A percentile compares a stretch with the other conserved stretches of the same genome.
phyloP scores from a whole-genome alignment of 768 basidiomycete species.

The Gloeopeniophorella convolvens region DNA sequence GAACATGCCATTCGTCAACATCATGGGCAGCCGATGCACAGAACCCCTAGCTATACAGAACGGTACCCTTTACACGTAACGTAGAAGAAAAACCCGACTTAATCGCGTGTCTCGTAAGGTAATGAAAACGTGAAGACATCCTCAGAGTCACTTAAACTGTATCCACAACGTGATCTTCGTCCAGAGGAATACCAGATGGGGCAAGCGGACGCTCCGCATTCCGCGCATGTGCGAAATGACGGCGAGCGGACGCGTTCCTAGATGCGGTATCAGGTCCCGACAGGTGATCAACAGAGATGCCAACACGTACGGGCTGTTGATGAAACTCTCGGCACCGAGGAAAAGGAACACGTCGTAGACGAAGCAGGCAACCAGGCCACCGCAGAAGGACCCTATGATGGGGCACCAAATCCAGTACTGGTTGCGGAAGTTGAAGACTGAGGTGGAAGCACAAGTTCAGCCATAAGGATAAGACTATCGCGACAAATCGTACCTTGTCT shows the following conservation, averaged over 20 bases:
- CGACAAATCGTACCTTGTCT: slow-evolving; percentile 28
- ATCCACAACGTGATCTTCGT: too few species aligned
- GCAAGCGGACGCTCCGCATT: neutral
- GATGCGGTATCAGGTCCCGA: neutral
- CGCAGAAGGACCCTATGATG: slow-evolving; percentile 50
- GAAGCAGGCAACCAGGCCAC: slow-evolving; percentile 47
- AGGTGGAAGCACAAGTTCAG: neutral
- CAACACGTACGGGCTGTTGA: slow-evolving; percentile 47
- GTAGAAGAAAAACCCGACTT: too few species aligned
- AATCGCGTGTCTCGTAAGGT: too few species aligned
- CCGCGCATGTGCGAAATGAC: neutral
- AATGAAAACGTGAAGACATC: neutral
- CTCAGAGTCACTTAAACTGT: neutral
- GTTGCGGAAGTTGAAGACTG: slow-evolving; percentile 37
- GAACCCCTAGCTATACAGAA: too few species aligned
- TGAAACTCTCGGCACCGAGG: slow-evolving; percentile 45
- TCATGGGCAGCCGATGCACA: too few species aligned
- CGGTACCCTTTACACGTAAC: too few species aligned
- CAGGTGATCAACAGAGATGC: neutral
- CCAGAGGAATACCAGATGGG: slow-evolving; percentile 5
- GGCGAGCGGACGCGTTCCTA: slow-evolving; percentile 6
- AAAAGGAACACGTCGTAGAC: slow-evolving; percentile 56
- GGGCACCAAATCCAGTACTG: slow-evolving; percentile 77
- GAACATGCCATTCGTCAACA: too few species aligned
- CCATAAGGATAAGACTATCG: neutral